A percentile compares a stretch with the other conserved stretches of the same genome.
Conservation (phyloP, 139 green algal species). For the Micractinium conductrix region DNA sequence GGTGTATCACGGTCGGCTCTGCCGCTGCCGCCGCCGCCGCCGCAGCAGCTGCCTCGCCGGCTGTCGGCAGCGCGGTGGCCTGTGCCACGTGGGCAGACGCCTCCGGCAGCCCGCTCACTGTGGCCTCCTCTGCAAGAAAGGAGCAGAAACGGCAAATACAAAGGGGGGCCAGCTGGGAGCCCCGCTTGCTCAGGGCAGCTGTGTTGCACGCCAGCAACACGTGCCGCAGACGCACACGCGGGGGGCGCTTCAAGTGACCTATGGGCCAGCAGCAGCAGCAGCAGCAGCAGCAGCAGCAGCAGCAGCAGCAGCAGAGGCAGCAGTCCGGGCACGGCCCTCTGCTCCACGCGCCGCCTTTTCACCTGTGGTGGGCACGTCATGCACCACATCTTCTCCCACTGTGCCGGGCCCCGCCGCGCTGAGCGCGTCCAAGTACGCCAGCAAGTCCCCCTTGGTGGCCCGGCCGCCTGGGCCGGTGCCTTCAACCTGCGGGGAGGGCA, state of each 20-base stretch:
- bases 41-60: not conserved
- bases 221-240: no score
- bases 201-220: no score
- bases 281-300: no score
- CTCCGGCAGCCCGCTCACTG: not conserved
- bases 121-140: slow-evolving; percentile 12
- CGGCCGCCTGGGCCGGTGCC: slow-evolving; percentile 73
- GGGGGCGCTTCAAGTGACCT: no score
- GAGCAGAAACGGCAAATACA: not conserved
- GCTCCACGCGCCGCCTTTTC: not conserved
- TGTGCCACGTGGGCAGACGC: not conserved
- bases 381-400: not conserved
- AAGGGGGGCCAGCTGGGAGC: no score
- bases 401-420: not conserved
- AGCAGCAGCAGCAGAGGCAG: no score
- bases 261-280: no score
- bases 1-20: slow-evolving; percentile 24
- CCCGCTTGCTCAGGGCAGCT: no score
- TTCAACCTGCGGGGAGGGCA: slow-evolving; percentile 24
- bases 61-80: not conserved
- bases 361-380: slow-evolving; percentile 21
- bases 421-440: slow-evolving; percentile 34
- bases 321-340: no score
- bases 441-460: slow-evolving; percentile 67
- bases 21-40: not conserved